Evolutionary conservation across 2,329 filamentous ascomycete genomes (phyloP), one percentile per base, ranked within the genome.

Genomic region (Fusarium sp.): DNA sequence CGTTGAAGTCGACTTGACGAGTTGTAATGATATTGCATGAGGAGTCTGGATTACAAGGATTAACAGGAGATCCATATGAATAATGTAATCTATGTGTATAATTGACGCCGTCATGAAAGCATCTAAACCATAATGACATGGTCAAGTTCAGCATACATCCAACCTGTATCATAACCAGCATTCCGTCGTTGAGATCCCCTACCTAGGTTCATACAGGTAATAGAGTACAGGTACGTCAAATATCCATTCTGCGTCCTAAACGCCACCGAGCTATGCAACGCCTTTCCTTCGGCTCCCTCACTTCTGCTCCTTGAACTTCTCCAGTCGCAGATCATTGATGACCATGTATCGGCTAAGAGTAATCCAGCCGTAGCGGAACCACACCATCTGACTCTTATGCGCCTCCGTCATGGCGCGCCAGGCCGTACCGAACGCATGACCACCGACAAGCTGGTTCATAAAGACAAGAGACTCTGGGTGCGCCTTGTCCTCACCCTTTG

Each of bases 341-440:
- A 95, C 89, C 96, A 99, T 98, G 84, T 98, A 99, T 69, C 96
- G 88, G 78, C 95, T 96, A 66, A 98, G 81, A 0, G 90, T 88
- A 79, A 99, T 98, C 95, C 95, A 99, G 4, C 95, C 94, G 89
- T 95, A 98, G 9, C 96, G 90, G 80, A 98, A 99, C 96, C 96
- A 99, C 40, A 94, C 90, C 96, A 99, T 99, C 87, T 99, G 96
- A 82, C 95, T 98, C 84, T 91, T 87, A 85, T 99, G 96, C 31
- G 94, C 96, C 63, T 89, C 87, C 2, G 93, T 95, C 96, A 99
- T 99, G 35, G 96, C 95, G 63, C 85, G 88, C 85, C 95, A 92
- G 9, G 94, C 96, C 33, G 87, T 85, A 11, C 80, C 80, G 66
- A 86, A 81, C n/a, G 83, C 85, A 56, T 83, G 83, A 3, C 78